Evolutionary conservation across 495 filamentous ascomycete species (phyloP).

Genomic region (Ramalina peruviana): DNA sequence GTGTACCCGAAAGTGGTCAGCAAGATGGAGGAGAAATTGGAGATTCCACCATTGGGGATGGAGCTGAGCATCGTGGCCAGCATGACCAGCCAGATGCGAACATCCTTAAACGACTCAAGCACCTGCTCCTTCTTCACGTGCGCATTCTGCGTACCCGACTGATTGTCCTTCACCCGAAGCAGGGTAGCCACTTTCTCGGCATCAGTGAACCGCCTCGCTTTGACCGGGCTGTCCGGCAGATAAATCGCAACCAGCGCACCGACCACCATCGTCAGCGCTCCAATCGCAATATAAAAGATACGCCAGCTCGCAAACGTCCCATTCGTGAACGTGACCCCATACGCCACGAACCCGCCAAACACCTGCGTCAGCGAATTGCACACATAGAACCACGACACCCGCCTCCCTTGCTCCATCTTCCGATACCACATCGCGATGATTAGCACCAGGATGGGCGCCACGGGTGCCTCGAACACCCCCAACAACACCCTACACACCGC

Average conservation of each 20-base stretch:
- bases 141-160: conserved; percentile 26
- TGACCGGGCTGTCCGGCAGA: conserved; percentile 37
- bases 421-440: conserved; percentile 63
- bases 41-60: conserved; percentile 37
- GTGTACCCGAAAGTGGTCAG: conserved; percentile 31
- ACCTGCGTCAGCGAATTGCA: conserved; percentile 22
- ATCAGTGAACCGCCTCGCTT: conserved; percentile 34
- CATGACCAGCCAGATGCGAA: conserved; percentile 28
- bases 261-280: conserved; percentile 37
- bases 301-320: conserved; percentile 37
- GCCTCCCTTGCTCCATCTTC: conserved; percentile 48
- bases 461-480: conserved; percentile 51
- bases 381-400: conserved; percentile 50
- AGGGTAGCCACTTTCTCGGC: conserved; percentile 36
- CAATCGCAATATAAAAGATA: conserved; percentile 46
- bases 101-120: conserved; percentile 27
- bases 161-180: conserved; percentile 33
- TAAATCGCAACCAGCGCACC: conserved; percentile 32
- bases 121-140: conserved; percentile 23
- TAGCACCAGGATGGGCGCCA: conserved; percentile 33
- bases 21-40: conserved; percentile 34
- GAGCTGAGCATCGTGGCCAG: conserved; percentile 32
- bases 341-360: conserved; percentile 41
- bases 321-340: conserved; percentile 39
- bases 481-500: conserved; percentile 45